Percentiles rank a stretch among this genome's conserved stretches.
These are phyloP conservation scores for Saccharomyces paradoxus DNA, from an alignment of 805 yeast species.

Conservation along the genomic window DNA sequence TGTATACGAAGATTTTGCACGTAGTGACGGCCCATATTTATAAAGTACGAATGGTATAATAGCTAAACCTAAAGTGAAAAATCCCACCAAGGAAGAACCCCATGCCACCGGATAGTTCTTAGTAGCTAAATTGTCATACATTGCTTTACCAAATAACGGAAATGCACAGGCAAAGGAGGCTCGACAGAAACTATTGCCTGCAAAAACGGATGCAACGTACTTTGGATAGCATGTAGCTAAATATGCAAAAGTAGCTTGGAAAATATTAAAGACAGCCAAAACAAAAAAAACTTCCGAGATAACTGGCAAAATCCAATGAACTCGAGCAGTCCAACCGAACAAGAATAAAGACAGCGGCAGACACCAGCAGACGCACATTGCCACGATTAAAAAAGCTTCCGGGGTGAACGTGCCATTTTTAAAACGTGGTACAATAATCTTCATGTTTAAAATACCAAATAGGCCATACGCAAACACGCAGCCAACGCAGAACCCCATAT, in stretches of 20 bases:
- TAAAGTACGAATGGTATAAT: conserved; percentile 41
- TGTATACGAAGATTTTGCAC: conserved; percentile 38
- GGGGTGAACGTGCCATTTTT: conserved; percentile 30
- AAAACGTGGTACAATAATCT: conserved; percentile 24
- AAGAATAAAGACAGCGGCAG: conserved; percentile 40
- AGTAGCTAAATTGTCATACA: conserved; percentile 46
- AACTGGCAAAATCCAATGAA: conserved; percentile 45
- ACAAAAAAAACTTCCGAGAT: conserved; percentile 37
- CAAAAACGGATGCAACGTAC: conserved; percentile 51
- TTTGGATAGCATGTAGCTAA: conserved; percentile 42
- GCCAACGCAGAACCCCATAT: conserved; percentile 41
- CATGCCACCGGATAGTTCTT: conserved; percentile 49
- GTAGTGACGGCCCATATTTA: conserved; percentile 37
- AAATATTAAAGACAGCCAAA: conserved; percentile 36
- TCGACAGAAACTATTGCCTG: conserved; percentile 47
- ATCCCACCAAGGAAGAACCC: conserved; percentile 47
- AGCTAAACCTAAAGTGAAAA: conserved; percentile 37
- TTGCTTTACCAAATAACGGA: conserved; percentile 55
- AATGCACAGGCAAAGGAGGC: conserved; percentile 48
- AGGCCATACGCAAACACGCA: conserved; percentile 32
- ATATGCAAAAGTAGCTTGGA: conserved; percentile 46
- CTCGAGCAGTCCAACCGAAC: conserved; percentile 44
- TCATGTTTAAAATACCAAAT: conserved; percentile 21
- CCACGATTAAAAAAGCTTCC: conserved; percentile 37
- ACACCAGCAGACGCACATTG: conserved; percentile 35